Conservation (phyloP, 129 eudicot genomes). For the Escallonia herrerae region DNA sequence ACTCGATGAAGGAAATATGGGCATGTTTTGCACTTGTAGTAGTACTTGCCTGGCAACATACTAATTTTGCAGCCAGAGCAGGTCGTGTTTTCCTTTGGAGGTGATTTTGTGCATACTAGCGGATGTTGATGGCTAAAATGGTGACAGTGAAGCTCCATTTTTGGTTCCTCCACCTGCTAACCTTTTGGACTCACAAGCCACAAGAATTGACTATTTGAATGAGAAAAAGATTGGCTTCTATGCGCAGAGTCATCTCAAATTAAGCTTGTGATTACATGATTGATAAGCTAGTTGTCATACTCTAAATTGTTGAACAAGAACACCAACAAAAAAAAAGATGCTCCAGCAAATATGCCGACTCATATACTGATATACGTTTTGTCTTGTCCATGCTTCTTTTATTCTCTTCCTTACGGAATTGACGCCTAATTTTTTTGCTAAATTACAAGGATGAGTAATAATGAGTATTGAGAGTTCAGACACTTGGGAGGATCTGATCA, state of each 20-base stretch:
- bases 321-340: too few relatives aligned
- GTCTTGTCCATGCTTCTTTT: too few relatives aligned
- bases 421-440: too few relatives aligned
- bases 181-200: neutral
- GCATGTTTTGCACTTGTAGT: conserved; percentile 47
- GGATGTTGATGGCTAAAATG: conserved; percentile 52
- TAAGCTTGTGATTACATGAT: neutral
- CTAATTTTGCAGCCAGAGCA: conserved; percentile 43
- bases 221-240: too few relatives aligned
- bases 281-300: conserved; percentile 1
- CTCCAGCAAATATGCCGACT: too few relatives aligned
- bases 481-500: too few relatives aligned
- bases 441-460: too few relatives aligned
- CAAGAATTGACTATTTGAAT: too few relatives aligned
- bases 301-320: too few relatives aligned
- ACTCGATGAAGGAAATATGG: conserved; percentile 52
- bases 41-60: conserved; percentile 28
- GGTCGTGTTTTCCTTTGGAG: conserved; percentile 10
- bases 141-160: conserved; percentile 18
- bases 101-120: conserved; percentile 20
- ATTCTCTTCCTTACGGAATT: too few relatives aligned
- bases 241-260: neutral
- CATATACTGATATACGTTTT: too few relatives aligned
- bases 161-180: conserved; percentile 11
- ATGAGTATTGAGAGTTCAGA: too few relatives aligned